Base-by-base conservation (phyloP, 1,284 basidiomycete genomes). In the Rhodotorula sp. region DNA sequence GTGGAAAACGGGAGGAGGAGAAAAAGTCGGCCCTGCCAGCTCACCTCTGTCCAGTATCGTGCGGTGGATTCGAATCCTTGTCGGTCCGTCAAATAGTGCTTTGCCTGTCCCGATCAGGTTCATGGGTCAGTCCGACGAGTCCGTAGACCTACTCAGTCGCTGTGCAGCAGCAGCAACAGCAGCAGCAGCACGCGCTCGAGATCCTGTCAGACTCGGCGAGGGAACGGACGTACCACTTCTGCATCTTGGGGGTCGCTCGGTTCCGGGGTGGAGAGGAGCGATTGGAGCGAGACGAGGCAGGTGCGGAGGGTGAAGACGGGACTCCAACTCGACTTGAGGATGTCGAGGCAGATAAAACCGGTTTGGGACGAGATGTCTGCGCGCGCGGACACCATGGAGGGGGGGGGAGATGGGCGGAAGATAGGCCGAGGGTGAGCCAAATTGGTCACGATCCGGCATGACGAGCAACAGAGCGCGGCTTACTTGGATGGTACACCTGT, bases 181-280 rank as follows among this genome's bases (percentile, higher is more conserved):
- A 49, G 37, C 10, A 49, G 48, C 24, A 46, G 20, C 42, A 18
- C 37, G 26, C 29, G 60, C 12, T 22, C 10, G 54, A 48, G 44
- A n/a, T 42, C 10, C 37, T 42, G 10, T 42, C 37, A 42, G 37
- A 2, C 37, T n/a, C 29, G 26, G 14, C 24, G 7, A 7, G 6
- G 0, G 53, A 1, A 20, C n/a, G n/a, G n/a, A 66, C 65, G 60
- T 20, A 67, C 65, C 14, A 97, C 84, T 82, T 98, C 94, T 0
- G 96, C 95, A 79, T 98, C 96, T 83, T 98, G 95, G 0, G 95
- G 96, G 80, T 99, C 96, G 76, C 90, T 91, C 20, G 95, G 96
- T 80, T 97, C 94, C 0, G 95, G 96, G 5, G 90, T 91, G 82
- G 94, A 97, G n/a, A 99, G 84, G 18, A 99, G 85, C 42, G 91